Evolutionary conservation across 164 flowering plant genomes (phyloP), one percentile per base, ranked within the genome.

Genomic region (Vitis cinerea): DNA sequence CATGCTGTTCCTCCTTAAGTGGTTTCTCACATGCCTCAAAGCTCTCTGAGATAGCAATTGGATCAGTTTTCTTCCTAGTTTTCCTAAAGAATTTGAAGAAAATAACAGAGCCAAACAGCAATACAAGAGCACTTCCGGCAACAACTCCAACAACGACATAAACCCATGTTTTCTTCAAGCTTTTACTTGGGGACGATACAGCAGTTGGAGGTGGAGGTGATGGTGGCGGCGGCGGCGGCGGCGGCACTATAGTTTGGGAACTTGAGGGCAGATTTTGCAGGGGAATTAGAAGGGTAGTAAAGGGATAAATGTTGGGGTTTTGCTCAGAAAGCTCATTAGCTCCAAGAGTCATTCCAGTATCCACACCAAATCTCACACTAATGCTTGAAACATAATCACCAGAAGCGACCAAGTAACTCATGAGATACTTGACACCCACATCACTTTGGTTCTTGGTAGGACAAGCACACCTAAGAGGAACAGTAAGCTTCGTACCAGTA

Each of bases 381-480:
- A 90, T 74, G 7, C 4, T 14, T 0, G 59, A 30, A 73, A 89
- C 77, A 65, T 3, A 16, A 63, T 90, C 87, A 10, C 80, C 81
- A 59, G n/a, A 7, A 49, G 65, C 57, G 49, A 87, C 71, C n/a
- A 75, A 3, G 57, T 87, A 91, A 59, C 84, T 89, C 70, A 87
- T 13, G 17, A 91, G 75, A 73, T 82, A 91, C 50, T 79, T 84
- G 12, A 80, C 54, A 16, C 95, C 90, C 0, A 47, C 23, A 48
- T 64, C 78, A 4, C 59, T 72, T 68, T 93, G 97, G 47, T 82
- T 77, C 63, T 70, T 81, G 0, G 91, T 87, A 9, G 94, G 97
- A 81, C 98, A 93, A 63, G 97, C 93, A 83, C 98, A 93, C 74
- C 93, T 83, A 55, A 91, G 78, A 73, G 95, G 97, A 66, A 91